Conservation (phyloP, 768 basidiomycete species). For the Hericium alpestre region DNA sequence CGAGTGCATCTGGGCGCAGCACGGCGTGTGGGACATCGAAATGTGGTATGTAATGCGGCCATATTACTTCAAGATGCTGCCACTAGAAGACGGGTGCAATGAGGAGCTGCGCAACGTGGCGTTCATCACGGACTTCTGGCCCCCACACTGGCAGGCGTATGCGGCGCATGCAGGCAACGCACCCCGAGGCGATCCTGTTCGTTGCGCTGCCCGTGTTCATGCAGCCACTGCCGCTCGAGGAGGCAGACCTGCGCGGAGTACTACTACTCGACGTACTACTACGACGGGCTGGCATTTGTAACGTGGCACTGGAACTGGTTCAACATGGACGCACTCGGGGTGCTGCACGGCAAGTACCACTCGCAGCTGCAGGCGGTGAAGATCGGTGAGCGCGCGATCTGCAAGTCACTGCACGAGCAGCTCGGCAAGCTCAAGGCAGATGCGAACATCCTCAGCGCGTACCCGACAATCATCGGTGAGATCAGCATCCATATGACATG, state of each 20-base stretch:
- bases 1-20: not conserved
- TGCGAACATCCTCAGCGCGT: slow-evolving; percentile 51
- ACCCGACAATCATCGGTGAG: slow-evolving; percentile 90
- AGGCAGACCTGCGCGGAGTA: slow-evolving; percentile 52
- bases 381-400: slow-evolving; percentile 73
- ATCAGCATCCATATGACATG: slow-evolving; percentile 96
- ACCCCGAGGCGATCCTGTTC: slow-evolving; percentile 82
- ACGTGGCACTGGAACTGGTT: slow-evolving; percentile 90
- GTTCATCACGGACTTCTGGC: slow-evolving; percentile 75
- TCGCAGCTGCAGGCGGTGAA: slow-evolving; percentile 60
- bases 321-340: slow-evolving; percentile 89
- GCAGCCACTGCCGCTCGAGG: slow-evolving; percentile 52
- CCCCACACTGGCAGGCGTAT: slow-evolving; percentile 54
- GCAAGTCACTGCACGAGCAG: slow-evolving; percentile 76
- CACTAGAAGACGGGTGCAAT: slow-evolving; percentile 18
- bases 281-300: slow-evolving; percentile 87
- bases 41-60: slow-evolving; percentile 57
- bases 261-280: slow-evolving; percentile 79
- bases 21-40: slow-evolving; percentile 81
- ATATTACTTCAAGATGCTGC: slow-evolving; percentile 60
- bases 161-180: slow-evolving; percentile 48
- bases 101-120: slow-evolving; percentile 34
- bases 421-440: slow-evolving; percentile 75
- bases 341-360: slow-evolving; percentile 77
- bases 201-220: slow-evolving; percentile 88